Conservation (phyloP, 2,329 filamentous ascomycete genomes). For the Cercospora berteroae region DNA sequence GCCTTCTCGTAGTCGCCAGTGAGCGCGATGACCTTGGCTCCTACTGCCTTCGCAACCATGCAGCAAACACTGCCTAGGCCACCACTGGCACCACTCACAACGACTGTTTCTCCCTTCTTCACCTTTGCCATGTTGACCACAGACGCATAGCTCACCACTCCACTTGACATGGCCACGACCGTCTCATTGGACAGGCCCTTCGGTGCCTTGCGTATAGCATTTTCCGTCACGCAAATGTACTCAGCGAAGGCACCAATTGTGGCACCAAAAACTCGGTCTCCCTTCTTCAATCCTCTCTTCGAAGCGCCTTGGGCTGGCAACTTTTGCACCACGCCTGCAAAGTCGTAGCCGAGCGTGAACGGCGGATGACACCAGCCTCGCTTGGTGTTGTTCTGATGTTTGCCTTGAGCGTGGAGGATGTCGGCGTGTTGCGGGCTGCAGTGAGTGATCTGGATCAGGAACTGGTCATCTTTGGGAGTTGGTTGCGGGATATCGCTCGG, state of each 20-base stretch:
- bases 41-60: constrained; percentile 54
- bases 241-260: constrained; percentile 54
- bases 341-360: constrained; percentile 57
- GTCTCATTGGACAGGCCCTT: constrained; percentile 46
- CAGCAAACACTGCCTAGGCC: constrained; percentile 57
- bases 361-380: constrained; percentile 55
- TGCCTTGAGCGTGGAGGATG: constrained; percentile 57
- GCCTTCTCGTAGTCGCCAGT: constrained; percentile 51
- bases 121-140: constrained; percentile 46
- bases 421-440: constrained; percentile 61
- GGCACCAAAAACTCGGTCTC: constrained; percentile 56
- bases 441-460: constrained; percentile 53
- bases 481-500: constrained; percentile 37
- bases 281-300: constrained; percentile 40
- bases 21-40: constrained; percentile 55
- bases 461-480: constrained; percentile 37
- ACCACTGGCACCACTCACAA: constrained; percentile 57
- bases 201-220: constrained; percentile 48
- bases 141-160: constrained; percentile 56
- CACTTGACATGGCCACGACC: constrained; percentile 55
- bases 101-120: constrained; percentile 49
- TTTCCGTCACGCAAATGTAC: constrained; percentile 46
- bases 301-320: constrained; percentile 33
- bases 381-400: constrained; percentile 55
- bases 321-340: constrained; percentile 53